Conservation (phyloP, 176 grass and related monocot genomes). For the Aegilops umbellulata region DNA sequence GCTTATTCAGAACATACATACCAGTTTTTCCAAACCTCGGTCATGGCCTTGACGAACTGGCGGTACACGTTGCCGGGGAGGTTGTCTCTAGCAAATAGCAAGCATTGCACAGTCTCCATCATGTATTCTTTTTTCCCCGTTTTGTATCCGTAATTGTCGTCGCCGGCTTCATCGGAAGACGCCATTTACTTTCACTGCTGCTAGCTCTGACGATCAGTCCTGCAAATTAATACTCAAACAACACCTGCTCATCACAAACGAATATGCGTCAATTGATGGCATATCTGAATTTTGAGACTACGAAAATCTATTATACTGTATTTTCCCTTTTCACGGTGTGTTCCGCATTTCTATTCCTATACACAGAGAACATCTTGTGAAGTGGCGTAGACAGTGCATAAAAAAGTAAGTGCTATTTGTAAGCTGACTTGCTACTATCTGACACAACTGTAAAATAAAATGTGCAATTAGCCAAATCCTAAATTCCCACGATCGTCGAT, state of each 20-base stretch:
- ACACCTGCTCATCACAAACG: not conserved
- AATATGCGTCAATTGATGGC: not conserved
- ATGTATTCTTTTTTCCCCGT: not conserved
- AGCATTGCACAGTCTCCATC: not conserved
- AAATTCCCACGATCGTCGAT: no score
- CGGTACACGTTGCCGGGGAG: slow-evolving; percentile 1
- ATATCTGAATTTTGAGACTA: not conserved
- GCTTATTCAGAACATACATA: not conserved
- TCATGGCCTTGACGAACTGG: not conserved
- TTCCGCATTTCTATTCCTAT: not conserved
- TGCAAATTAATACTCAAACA: not conserved
- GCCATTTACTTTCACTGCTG: not conserved
- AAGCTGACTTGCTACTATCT: no score
- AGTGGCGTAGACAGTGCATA: not conserved
- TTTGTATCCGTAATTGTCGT: not conserved
- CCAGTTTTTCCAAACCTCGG: not conserved
- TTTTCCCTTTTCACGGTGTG: not conserved
- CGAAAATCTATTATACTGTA: not conserved
- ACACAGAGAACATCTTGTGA: not conserved
- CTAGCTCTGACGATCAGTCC: not conserved
- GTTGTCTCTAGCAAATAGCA: not conserved
- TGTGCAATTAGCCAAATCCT: no score
- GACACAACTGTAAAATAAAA: no score
- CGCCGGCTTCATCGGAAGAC: not conserved
- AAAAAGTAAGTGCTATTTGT: not conserved